Evolutionary conservation across 2,329 filamentous ascomycete species (phyloP).

Genomic region (Aspergillus quadrilineatus): DNA sequence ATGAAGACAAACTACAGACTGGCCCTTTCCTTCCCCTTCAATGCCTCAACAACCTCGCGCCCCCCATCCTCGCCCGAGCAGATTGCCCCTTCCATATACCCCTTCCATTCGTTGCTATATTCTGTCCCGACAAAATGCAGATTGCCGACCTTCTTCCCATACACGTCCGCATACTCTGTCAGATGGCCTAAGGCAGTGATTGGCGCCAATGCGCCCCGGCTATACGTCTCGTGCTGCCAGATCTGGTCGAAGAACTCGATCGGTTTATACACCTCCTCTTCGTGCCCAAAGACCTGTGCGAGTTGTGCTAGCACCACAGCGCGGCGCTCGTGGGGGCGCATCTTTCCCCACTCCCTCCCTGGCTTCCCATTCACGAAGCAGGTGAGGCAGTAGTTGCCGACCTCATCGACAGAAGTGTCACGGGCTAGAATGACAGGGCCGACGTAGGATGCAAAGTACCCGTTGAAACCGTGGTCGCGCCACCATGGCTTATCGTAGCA

Average conservation of each 20-base stretch:
- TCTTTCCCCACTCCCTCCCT: slow-evolving; percentile 33
- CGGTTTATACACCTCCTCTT: slow-evolving; percentile 36
- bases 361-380: slow-evolving; percentile 42
- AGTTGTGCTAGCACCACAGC: not conserved
- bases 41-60: slow-evolving; percentile 42
- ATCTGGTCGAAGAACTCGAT: slow-evolving; percentile 33
- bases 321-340: not conserved
- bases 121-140: slow-evolving; percentile 59
- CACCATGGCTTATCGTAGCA: slow-evolving; percentile 46
- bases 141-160: slow-evolving; percentile 36
- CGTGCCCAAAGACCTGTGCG: slow-evolving; percentile 27
- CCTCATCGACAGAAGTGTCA: slow-evolving; percentile 38
- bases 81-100: slow-evolving; percentile 61
- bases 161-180: slow-evolving; percentile 20
- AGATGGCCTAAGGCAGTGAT: slow-evolving; percentile 34
- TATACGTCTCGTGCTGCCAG: slow-evolving; percentile 31
- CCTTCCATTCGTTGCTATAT: slow-evolving; percentile 54
- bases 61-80: slow-evolving; percentile 51
- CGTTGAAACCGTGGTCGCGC: slow-evolving; percentile 33
- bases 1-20: not conserved
- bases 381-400: slow-evolving; percentile 34
- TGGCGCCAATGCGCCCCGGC: slow-evolving; percentile 43
- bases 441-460: slow-evolving; percentile 38
- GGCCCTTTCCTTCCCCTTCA: not conserved
- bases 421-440: slow-evolving; percentile 42